Percentiles rank a stretch among this genome's conserved stretches.
Evolutionary conservation across 2,329 filamentous ascomycete genomes (phyloP).

Genomic region (Tricladium varicosporioides): DNA sequence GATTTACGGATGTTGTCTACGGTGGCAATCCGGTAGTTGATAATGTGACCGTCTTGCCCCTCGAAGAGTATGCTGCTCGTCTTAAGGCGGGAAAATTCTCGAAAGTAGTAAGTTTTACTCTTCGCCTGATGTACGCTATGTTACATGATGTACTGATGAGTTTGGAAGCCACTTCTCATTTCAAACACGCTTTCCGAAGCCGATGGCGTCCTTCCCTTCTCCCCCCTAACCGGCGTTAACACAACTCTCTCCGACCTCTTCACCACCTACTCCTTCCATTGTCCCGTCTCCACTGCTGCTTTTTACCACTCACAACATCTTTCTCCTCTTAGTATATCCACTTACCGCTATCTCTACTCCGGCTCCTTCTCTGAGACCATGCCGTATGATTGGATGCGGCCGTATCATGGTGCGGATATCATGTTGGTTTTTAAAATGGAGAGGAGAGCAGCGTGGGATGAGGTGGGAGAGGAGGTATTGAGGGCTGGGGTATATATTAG

Average conservation of each 20-base stretch:
- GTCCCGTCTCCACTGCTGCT: conserved; percentile 1
- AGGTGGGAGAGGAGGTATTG: neutral
- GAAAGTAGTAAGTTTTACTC: neutral
- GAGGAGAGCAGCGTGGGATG: neutral
- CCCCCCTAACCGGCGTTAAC: conserved; percentile 2
- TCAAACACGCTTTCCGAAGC: conserved; percentile 4
- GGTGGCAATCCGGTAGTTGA: conserved; percentile 8
- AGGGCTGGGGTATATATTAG: conserved; percentile 1
- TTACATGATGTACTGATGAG: neutral
- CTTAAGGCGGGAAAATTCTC: conserved; percentile 1
- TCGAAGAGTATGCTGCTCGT: conserved; percentile 5
- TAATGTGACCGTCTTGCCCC: conserved; percentile 8
- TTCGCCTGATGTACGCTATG: neutral
- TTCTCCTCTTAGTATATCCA: conserved; percentile 1
- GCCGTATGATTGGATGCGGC: conserved; percentile 10
- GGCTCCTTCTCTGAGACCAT: conserved; percentile 4
- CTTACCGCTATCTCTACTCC: conserved; percentile 5
- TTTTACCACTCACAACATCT: neutral
- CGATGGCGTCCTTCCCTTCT: conserved; percentile 9
- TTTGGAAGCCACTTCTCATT: conserved; percentile 8
- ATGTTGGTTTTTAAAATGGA: neutral
- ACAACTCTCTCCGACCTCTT: conserved; percentile 2
- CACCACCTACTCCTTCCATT: conserved; percentile 5
- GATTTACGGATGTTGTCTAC: neutral
- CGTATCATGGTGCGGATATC: conserved; percentile 7